Evolutionary conservation across 176 grass and related monocot species (phyloP).

Genomic region (Stipa capillata): DNA sequence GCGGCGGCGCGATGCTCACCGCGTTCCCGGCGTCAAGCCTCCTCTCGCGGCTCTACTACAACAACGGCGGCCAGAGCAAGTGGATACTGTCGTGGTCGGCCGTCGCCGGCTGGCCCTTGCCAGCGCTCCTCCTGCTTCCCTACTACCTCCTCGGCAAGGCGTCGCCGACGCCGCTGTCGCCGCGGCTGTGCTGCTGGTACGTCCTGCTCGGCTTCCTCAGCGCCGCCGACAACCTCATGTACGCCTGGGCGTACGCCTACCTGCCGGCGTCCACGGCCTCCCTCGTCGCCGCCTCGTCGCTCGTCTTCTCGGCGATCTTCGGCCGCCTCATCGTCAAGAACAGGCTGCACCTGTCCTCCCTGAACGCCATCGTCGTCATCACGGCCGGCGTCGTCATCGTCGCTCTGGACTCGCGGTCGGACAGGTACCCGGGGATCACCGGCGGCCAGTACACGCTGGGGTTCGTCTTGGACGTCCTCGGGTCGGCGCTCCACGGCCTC

Average conservation of each 20-base stretch:
- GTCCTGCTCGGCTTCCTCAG: constrained; percentile 71
- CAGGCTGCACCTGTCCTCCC: constrained; percentile 34
- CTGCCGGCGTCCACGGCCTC: constrained; percentile 87
- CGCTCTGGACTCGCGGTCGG: constrained; percentile 68
- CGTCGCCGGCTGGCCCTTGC: constrained; percentile 71
- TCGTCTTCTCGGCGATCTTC: constrained; percentile 67
- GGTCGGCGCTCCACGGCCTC: constrained; percentile 78
- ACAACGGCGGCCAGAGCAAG: constrained; percentile 74
- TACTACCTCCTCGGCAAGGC: constrained; percentile 33
- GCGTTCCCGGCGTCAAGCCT: constrained; percentile 83
- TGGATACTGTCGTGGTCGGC: constrained; percentile 88
- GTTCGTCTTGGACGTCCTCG: constrained; percentile 62
- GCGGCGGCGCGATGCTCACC: constrained; percentile 48
- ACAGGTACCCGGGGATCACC: constrained; percentile 55
- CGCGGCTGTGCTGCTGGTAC: constrained; percentile 50
- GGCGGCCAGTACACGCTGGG: constrained; percentile 52
- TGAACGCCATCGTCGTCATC: constrained; percentile 78
- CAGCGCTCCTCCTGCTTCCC: constrained; percentile 44
- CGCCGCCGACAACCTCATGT: constrained; percentile 87
- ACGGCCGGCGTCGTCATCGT: constrained; percentile 55
- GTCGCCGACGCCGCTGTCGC: constrained; percentile 39
- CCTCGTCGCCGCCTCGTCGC: constrained; percentile 72
- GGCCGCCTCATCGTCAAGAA: constrained; percentile 70
- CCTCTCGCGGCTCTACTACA: constrained; percentile 76
- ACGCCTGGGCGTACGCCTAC: constrained; percentile 79